Base-by-base conservation (phyloP, 805 yeast genomes). In the Barnettozyma pratensis region DNA sequence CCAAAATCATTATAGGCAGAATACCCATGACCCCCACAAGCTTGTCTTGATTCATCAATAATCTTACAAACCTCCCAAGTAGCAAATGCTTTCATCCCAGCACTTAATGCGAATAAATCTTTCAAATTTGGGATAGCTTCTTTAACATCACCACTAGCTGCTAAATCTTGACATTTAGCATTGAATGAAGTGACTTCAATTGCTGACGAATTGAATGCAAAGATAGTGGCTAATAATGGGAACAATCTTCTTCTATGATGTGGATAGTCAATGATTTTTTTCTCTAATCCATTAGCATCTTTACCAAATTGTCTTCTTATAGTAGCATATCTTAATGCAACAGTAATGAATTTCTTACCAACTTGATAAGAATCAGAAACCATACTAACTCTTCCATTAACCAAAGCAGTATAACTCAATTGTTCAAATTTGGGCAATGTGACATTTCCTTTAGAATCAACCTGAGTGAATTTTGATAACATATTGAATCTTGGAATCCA, bases 1-100 rank as follows among this genome's bases (percentile, higher is more conserved):
- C 94, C 96, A 63, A 90, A 90, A 0, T 89, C 96, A 58, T 87
- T 80, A 67, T 90, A 91, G 12, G 89, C 80, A 9, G 96, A 87
- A 69, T 90, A 90, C 32, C 97, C 97, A 67, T 87, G 96, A 29
- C 97, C 97, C 65, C 97, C 97, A 68, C 96, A 90, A 2, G 96
- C 76, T 70, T 91, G 97, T 69, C 97, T 79, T 56, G 88, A 76
- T 68, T 89, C 90, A 63, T 89, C 96, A 62, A 90, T 90, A 54
- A 85, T 72, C 50, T 77, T 77, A 39, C 88, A 81, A 30, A 88
- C 81, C 35, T 81, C 76, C 97, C 97, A 91, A 39, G 97, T 91
- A 45, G 83, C 80, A 40, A 94, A 85, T 3, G 96, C 90, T 67
- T 90, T 90, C 66, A 89, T 75, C 46, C 95, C 85, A n/a, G 94